Evolutionary conservation across 1,139 yeast species (phyloP).

Genomic region (Zygosaccharomyces sapae): DNA sequence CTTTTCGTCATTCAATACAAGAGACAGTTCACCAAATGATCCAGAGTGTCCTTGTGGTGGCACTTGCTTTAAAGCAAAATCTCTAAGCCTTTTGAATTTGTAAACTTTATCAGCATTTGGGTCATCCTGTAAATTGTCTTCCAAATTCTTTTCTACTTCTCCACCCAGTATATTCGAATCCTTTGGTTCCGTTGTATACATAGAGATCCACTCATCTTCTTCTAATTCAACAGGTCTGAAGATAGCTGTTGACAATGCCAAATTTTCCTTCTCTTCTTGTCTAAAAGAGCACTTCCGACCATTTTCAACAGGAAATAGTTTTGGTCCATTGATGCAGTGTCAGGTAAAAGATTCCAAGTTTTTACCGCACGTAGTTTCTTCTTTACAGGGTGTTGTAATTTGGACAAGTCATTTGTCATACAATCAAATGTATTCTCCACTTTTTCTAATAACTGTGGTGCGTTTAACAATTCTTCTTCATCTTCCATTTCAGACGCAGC

Average conservation of each 20-base stretch:
- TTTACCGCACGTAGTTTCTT: conserved; percentile 68
- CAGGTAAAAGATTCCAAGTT: conserved; percentile 83
- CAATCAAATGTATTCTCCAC: conserved; percentile 78
- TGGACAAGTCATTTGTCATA: conserved; percentile 42
- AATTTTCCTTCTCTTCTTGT: conserved; percentile 41
- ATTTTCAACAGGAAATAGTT: conserved; percentile 68
- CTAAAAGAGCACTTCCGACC: conserved; percentile 71
- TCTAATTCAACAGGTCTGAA: conserved; percentile 73
- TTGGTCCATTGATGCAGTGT: conserved; percentile 81
- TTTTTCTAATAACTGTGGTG: conserved; percentile 30
- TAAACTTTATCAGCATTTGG: conserved; percentile 43
- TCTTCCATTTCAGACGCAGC: conserved; percentile 21
- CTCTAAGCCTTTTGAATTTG: conserved; percentile 63
- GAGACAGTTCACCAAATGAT: conserved; percentile 53
- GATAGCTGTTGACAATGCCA: conserved; percentile 57
- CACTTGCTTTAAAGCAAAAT: conserved; percentile 71
- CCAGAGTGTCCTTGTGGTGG: conserved; percentile 37
- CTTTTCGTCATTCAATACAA: conserved; percentile 50
- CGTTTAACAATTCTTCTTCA: conserved; percentile 23
- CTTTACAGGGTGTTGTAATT: conserved; percentile 72
- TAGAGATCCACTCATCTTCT: conserved; percentile 78
- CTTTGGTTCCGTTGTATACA: conserved; percentile 53
- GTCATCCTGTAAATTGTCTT: conserved; percentile 37
- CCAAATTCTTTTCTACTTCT: conserved; percentile 41
- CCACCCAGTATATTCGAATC: conserved; percentile 42